These are phyloP conservation scores for Xylaria grammica DNA, from an alignment of 495 filamentous ascomycete genomes.

Conservation along the genomic window DNA sequence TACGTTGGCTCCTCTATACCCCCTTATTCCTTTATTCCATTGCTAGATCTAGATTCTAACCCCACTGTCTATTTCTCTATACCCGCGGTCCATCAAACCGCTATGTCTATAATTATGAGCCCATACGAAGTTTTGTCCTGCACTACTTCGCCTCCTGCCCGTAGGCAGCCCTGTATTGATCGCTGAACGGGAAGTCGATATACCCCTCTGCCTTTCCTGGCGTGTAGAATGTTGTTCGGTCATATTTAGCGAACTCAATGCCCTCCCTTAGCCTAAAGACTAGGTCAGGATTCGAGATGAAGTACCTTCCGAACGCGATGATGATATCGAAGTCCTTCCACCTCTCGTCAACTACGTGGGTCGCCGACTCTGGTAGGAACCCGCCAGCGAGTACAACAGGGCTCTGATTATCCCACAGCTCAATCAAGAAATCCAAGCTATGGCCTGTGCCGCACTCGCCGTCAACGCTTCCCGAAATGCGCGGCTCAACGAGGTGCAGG, in stretches of 20 bases:
- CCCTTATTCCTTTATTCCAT: not conserved
- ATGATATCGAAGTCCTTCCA: constrained; percentile 58
- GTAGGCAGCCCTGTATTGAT: constrained; percentile 39
- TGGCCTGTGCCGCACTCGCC: constrained; percentile 42
- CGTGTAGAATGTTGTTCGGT: constrained; percentile 64
- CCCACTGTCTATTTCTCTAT: not conserved
- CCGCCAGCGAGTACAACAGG: constrained; percentile 68
- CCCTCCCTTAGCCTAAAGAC: constrained; percentile 62
- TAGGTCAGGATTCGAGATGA: constrained; percentile 74
- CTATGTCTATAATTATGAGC: not conserved
- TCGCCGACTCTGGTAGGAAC: constrained; percentile 54
- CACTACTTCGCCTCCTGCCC: not conserved
- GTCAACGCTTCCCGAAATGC: constrained; percentile 46
- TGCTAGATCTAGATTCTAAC: not conserved
- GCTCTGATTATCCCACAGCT: constrained; percentile 42
- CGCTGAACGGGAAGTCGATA: constrained; percentile 64
- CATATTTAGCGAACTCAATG: constrained; percentile 58
- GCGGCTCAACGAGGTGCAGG: constrained; percentile 61
- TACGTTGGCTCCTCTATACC: not conserved
- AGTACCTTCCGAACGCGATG: constrained; percentile 65
- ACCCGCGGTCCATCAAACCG: too few species aligned
- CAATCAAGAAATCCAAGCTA: constrained; percentile 56
- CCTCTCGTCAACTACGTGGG: constrained; percentile 53
- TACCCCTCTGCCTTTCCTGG: constrained; percentile 59
- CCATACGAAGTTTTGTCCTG: not conserved